Percentiles rank a stretch among this genome's conserved stretches.
Evolutionary conservation across 345 rosid species (phyloP).

Genomic region (Salix exigua): DNA sequence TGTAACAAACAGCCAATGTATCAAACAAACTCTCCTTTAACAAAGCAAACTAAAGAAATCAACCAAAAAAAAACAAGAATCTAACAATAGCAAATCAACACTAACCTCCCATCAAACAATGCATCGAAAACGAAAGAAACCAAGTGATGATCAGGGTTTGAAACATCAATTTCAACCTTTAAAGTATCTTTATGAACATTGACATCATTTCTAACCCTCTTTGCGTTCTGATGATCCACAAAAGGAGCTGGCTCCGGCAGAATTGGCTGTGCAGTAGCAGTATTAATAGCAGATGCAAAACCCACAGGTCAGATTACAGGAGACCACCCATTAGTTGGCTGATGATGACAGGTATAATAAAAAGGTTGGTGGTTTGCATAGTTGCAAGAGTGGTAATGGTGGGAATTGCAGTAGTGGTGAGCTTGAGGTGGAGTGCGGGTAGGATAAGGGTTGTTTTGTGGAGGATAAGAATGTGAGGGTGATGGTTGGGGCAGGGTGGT

Average conservation of each 20-base stretch:
- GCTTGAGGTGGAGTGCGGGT: constrained; percentile 35
- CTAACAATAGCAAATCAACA: not conserved
- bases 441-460: constrained; percentile 32
- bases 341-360: constrained; percentile 36
- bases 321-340: constrained; percentile 37
- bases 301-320: constrained; percentile 36
- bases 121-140: constrained; percentile 92
- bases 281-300: constrained; percentile 2
- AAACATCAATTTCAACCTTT: constrained; percentile 56
- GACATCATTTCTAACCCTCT: constrained; percentile 87
- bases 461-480: constrained; percentile 24
- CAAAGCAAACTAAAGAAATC: not conserved
- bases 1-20: constrained; percentile 4
- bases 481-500: constrained; percentile 21
- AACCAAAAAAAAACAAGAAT: not conserved
- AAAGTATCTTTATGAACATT: constrained; percentile 84
- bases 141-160: constrained; percentile 61
- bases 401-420: constrained; percentile 34
- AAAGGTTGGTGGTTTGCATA: constrained; percentile 52
- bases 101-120: constrained; percentile 78
- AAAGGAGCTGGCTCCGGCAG: constrained; percentile 57
- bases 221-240: constrained; percentile 77
- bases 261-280: constrained; percentile 6
- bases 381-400: constrained; percentile 24
- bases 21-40: not conserved